Conservation (phyloP, 1,284 basidiomycete genomes). For the Rhodotorula sp. region DNA sequence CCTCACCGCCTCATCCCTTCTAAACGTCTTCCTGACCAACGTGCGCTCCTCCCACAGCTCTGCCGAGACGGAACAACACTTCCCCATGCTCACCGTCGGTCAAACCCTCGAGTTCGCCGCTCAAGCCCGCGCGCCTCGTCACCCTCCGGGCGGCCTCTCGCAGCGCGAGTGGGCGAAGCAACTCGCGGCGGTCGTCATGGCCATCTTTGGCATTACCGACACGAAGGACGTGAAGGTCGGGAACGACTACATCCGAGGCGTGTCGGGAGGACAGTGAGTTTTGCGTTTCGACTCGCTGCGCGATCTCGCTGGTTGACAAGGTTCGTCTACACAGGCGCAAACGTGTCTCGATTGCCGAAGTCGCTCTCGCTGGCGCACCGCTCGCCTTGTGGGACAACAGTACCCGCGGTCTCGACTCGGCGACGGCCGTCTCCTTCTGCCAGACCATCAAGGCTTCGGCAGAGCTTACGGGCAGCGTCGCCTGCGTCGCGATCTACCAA, state of each 20-base stretch:
- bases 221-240: slow-evolving; percentile 60
- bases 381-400: slow-evolving; percentile 52
- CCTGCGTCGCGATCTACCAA: slow-evolving; percentile 56
- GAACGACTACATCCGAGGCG: slow-evolving; percentile 60
- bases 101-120: slow-evolving; percentile 58
- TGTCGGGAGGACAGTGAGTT: slow-evolving; percentile 55
- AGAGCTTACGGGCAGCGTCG: slow-evolving; percentile 41
- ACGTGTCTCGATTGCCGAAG: slow-evolving; percentile 61
- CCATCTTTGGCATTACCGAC: slow-evolving; percentile 50
- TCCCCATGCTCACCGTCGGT: slow-evolving; percentile 57
- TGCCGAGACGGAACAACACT: slow-evolving; percentile 62
- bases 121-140: slow-evolving; percentile 1
- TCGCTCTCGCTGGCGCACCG: slow-evolving; percentile 51
- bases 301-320: slow-evolving; percentile 5
- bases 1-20: not conserved
- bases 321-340: slow-evolving; percentile 52
- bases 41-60: slow-evolving; percentile 42
- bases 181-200: slow-evolving; percentile 35
- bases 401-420: slow-evolving; percentile 69
- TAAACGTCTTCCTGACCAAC: not conserved
- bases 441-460: slow-evolving; percentile 50
- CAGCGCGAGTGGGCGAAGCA: slow-evolving; percentile 23
- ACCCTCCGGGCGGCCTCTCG: slow-evolving; percentile 21
- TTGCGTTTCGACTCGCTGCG: not conserved
- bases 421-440: slow-evolving; percentile 60